A percentile compares a stretch with the other conserved stretches of the same genome.
Conservation (phyloP, 192 early-diverging fungal genomes). For the Backusella psychrophila region DNA sequence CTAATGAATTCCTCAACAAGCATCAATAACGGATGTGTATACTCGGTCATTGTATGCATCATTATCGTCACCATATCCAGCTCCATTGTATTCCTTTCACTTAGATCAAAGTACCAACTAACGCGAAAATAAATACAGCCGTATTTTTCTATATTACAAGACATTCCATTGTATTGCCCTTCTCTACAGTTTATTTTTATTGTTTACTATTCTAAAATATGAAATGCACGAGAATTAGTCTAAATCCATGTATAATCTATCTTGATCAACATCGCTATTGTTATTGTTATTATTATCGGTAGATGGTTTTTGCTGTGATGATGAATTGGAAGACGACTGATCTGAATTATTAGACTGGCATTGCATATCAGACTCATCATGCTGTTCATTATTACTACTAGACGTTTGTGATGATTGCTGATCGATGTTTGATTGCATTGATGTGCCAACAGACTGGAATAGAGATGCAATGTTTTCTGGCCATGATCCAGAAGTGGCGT, state of each 20-base stretch:
- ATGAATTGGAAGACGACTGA: background rate
- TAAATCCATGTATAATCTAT: background rate
- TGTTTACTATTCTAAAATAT: background rate
- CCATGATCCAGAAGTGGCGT: background rate
- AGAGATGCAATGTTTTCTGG: background rate
- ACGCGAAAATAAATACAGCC: background rate
- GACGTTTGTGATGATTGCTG: background rate
- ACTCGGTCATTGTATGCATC: slow-evolving; percentile 34
- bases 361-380: background rate
- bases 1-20: slow-evolving; percentile 42
- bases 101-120: slow-evolving; percentile 11
- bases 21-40: slow-evolving; percentile 41
- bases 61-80: slow-evolving; percentile 25
- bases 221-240: background rate
- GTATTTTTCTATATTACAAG: too few relatives aligned
- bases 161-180: background rate
- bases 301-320: background rate
- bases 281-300: background rate
- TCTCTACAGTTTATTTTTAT: background rate
- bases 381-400: background rate
- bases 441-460: background rate
- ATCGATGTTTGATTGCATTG: background rate
- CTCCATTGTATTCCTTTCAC: background rate
- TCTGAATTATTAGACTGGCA: background rate
- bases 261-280: background rate